phyloP scores from a whole-genome alignment of 352 stramenopile genomes.

The Poterioochromonas sp. region DNA sequence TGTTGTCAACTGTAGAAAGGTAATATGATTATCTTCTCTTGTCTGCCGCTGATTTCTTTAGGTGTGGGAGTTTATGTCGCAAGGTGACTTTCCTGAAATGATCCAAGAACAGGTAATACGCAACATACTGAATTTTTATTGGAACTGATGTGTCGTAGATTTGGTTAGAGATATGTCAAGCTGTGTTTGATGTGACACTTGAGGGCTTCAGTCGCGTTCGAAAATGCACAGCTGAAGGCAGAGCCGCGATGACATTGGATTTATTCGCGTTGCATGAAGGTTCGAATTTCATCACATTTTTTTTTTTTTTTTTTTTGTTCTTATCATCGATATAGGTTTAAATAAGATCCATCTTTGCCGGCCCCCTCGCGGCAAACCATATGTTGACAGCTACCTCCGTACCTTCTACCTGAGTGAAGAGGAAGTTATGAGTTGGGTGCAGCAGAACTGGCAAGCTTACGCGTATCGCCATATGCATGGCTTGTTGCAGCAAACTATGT shows the following conservation, averaged over 20 bases:
- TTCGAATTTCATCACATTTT: conserved; percentile 63
- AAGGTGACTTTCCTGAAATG: too few species aligned
- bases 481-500: conserved; percentile 32
- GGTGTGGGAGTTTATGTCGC: too few species aligned
- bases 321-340: conserved; percentile 42
- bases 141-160: conserved; percentile 45
- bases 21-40: background rate
- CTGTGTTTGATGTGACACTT: conserved; percentile 74
- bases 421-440: conserved; percentile 68
- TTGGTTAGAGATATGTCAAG: conserved; percentile 66
- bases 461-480: conserved; percentile 28
- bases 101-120: background rate
- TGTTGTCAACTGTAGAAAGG: conserved; percentile 21
- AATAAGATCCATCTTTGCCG: conserved; percentile 38
- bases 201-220: conserved; percentile 73
- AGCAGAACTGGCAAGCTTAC: conserved; percentile 42
- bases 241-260: conserved; percentile 92
- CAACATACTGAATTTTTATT: background rate
- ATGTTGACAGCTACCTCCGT: conserved; percentile 67
- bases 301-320: conserved; percentile 56
- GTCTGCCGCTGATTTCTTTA: too few species aligned
- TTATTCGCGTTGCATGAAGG: conserved; percentile 73
- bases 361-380: conserved; percentile 32
- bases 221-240: conserved; percentile 82
- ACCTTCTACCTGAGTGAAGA: conserved; percentile 73